Percentiles rank a stretch among this genome's conserved stretches.
Conservation (phyloP, 2,329 filamentous ascomycete species). For the Paecilomyces fulvus region DNA sequence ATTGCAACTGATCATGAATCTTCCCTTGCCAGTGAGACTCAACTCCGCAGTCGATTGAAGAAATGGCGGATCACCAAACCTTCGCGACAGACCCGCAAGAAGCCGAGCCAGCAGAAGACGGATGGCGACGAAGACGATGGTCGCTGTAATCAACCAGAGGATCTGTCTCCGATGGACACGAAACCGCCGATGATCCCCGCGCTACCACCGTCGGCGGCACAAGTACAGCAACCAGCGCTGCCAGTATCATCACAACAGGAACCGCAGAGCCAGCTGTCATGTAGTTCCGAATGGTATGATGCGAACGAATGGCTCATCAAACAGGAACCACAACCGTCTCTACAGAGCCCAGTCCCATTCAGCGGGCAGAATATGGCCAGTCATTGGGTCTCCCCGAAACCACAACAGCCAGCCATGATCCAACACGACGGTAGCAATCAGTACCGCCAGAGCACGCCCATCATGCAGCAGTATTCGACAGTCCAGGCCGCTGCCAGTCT, state of each 20-base stretch:
- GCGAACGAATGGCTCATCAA: background rate
- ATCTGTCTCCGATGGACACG: conserved; percentile 3
- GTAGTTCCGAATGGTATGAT: conserved; percentile 12
- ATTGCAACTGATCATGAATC: conserved; percentile 2
- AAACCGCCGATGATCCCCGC: conserved; percentile 5
- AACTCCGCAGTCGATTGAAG: conserved; percentile 35
- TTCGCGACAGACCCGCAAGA: conserved; percentile 36
- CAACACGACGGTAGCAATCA: background rate
- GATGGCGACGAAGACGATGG: conserved; percentile 3
- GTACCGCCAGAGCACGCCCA: background rate
- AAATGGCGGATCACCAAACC: conserved; percentile 39
- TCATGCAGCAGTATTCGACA: background rate
- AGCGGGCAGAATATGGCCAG: background rate
- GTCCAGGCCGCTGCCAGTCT: background rate
- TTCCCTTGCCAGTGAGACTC: conserved; percentile 30
- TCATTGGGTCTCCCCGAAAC: background rate
- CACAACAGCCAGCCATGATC: background rate
- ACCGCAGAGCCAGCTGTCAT: background rate
- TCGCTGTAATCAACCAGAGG: background rate
- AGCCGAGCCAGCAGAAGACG: conserved; percentile 12
- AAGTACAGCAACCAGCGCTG: background rate
- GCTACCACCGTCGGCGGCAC: conserved; percentile 2
- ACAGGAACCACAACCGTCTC: background rate
- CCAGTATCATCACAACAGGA: background rate
- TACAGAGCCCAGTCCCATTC: background rate